Evolutionary conservation across 1,284 basidiomycete genomes (phyloP).

Genomic region (Pisolithus thermaeus): DNA sequence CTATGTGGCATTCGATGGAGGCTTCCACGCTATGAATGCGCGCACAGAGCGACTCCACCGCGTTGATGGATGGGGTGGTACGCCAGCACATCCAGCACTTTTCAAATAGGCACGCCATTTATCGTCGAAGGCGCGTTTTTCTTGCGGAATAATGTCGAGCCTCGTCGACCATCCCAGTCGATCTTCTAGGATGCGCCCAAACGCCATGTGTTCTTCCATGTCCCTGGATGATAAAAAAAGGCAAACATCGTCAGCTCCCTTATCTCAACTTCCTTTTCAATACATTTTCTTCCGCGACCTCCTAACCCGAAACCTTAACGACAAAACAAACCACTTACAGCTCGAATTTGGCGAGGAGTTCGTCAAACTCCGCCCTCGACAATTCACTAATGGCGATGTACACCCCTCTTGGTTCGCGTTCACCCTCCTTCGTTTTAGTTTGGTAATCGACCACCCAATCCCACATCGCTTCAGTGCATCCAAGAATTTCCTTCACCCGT

Average conservation of each 20-base stretch:
- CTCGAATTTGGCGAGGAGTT: slow-evolving; percentile 48
- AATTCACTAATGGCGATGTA: slow-evolving; percentile 40
- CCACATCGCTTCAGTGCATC: slow-evolving; percentile 71
- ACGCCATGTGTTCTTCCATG: slow-evolving; percentile 52
- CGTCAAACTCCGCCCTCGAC: slow-evolving; percentile 54
- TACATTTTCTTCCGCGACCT: not conserved
- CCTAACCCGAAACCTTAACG: not conserved
- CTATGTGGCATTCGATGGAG: not conserved
- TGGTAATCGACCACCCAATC: slow-evolving; percentile 58
- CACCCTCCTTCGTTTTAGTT: slow-evolving; percentile 16
- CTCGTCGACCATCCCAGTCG: slow-evolving; percentile 43
- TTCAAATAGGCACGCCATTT: slow-evolving; percentile 44
- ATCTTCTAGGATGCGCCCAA: slow-evolving; percentile 40
- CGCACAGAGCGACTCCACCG: slow-evolving; percentile 48
- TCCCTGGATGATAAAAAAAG: slow-evolving; percentile 38
- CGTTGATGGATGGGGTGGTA: slow-evolving; percentile 19
- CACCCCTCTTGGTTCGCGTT: slow-evolving; percentile 9
- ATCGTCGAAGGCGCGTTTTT: slow-evolving; percentile 51
- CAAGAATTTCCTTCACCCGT: slow-evolving; percentile 54
- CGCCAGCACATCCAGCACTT: slow-evolving; percentile 18
- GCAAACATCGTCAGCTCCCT: not conserved
- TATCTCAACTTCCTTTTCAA: not conserved
- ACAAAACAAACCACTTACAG: slow-evolving; percentile 38
- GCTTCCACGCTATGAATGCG: slow-evolving; percentile 57
- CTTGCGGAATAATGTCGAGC: slow-evolving; percentile 33